Evolutionary conservation across 1,139 yeast species (phyloP).

Genomic region (Protomyces arabidopsidicola): DNA sequence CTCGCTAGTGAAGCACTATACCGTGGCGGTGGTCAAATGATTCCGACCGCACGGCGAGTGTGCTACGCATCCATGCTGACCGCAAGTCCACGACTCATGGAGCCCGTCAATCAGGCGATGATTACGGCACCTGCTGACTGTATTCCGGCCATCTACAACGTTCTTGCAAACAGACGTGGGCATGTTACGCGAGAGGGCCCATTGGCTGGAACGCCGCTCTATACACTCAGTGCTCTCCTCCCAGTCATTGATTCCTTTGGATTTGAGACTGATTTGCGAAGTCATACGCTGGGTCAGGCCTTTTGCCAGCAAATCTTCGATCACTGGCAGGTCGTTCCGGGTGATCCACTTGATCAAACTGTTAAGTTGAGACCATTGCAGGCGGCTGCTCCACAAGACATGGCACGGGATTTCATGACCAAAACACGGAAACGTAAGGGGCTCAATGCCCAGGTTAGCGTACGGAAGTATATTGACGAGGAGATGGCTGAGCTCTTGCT

Average conservation of each 20-base stretch:
- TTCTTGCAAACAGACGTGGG: constrained; percentile 62
- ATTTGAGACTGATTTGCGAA: constrained; percentile 74
- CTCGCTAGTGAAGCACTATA: constrained; percentile 49
- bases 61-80: constrained; percentile 76
- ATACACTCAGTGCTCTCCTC: constrained; percentile 56
- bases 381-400: constrained; percentile 63
- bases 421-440: constrained; percentile 90
- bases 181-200: constrained; percentile 53
- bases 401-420: constrained; percentile 83
- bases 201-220: constrained; percentile 71
- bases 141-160: constrained; percentile 47
- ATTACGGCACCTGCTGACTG: constrained; percentile 54
- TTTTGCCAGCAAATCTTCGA: constrained; percentile 61
- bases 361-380: constrained; percentile 62
- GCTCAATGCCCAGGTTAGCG: constrained; percentile 60
- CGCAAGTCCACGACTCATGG: constrained; percentile 74
- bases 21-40: constrained; percentile 66
- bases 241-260: constrained; percentile 93
- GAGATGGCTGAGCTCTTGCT: constrained; percentile 27
- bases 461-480: constrained; percentile 55
- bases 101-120: constrained; percentile 69
- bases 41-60: constrained; percentile 78
- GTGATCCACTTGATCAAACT: constrained; percentile 75
- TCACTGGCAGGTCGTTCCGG: constrained; percentile 77
- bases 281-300: constrained; percentile 75